These are phyloP conservation scores for Gardenia jasminoides DNA, from an alignment of 257 asterid genomes.

Conservation along the genomic window DNA sequence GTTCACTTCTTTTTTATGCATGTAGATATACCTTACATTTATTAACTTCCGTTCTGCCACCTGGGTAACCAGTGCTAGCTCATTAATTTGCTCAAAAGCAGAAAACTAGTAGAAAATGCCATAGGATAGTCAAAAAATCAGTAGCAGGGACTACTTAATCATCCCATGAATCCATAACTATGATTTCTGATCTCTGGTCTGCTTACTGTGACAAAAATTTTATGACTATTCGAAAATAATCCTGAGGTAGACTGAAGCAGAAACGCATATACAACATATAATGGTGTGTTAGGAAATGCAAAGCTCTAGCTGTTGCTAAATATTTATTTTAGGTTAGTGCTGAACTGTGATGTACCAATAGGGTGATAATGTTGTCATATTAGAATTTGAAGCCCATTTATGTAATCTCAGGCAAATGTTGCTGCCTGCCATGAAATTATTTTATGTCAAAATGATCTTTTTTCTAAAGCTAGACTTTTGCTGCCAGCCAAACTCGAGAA, in stretches of 20 bases:
- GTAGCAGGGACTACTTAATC: background rate
- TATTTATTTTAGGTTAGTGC: too few species aligned
- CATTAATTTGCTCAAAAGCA: background rate
- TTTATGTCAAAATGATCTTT: too few species aligned
- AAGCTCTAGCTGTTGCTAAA: background rate
- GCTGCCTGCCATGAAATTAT: background rate
- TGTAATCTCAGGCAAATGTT: background rate
- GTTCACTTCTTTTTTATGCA: background rate
- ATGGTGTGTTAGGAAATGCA: background rate
- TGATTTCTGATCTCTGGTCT: background rate
- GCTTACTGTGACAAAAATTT: background rate
- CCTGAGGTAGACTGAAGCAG: background rate
- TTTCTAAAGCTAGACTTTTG: background rate
- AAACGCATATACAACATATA: background rate
- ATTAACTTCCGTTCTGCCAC: background rate
- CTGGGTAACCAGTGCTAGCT: background rate
- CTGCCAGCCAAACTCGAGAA: background rate
- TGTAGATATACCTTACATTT: too few species aligned
- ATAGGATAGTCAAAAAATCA: too few species aligned
- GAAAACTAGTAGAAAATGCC: too few species aligned
- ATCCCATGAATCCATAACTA: background rate
- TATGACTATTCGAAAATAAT: too few species aligned
- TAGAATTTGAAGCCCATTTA: background rate
- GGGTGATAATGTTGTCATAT: too few species aligned
- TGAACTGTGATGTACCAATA: too few species aligned